phyloP scores from a whole-genome alignment of 2,329 filamentous ascomycete genomes.

The Dactylonectria estremocensis region DNA sequence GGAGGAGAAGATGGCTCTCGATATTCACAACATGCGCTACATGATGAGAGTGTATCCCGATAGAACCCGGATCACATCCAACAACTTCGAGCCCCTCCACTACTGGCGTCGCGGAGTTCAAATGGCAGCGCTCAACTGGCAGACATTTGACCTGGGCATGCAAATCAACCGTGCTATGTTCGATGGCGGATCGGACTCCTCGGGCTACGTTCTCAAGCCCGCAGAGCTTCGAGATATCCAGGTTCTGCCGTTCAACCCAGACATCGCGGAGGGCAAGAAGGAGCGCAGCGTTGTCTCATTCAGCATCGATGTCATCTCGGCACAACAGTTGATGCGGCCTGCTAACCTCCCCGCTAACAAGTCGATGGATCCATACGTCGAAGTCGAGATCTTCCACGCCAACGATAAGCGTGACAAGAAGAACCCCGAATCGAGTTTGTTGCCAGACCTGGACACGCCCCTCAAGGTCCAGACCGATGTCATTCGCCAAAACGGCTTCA shows the following conservation, averaged over 20 bases:
- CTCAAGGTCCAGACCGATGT: constrained; percentile 86
- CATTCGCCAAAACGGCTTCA: constrained; percentile 91
- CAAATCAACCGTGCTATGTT: constrained; percentile 99
- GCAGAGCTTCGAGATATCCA: constrained; percentile 83
- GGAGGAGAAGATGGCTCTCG: constrained; percentile 83
- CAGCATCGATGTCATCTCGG: constrained; percentile 90
- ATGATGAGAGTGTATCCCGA: constrained; percentile 96
- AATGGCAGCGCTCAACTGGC: constrained; percentile 98
- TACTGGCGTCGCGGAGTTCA: constrained; percentile 97
- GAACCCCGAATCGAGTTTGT: constrained; percentile 74
- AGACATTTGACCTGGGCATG: constrained; percentile 96
- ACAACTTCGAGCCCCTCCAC: constrained; percentile 93
- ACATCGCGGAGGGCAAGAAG: constrained; percentile 74
- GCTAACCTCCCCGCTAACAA: constrained; percentile 79
- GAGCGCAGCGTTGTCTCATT: constrained; percentile 89
- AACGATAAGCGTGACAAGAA: constrained; percentile 94
- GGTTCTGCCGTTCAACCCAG: constrained; percentile 66
- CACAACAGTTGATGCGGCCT: constrained; percentile 92
- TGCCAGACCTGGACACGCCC: constrained; percentile 68
- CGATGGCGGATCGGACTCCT: constrained; percentile 86
- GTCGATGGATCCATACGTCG: constrained; percentile 91
- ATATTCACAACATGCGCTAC: constrained; percentile 91
- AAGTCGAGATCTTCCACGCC: constrained; percentile 94
- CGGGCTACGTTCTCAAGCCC: constrained; percentile 95
- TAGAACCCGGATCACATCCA: constrained; percentile 84